Evolutionary conservation across 2,329 filamentous ascomycete species (phyloP), one percentile per base, ranked within the genome.

Genomic region (Herpotrichia juniperi): DNA sequence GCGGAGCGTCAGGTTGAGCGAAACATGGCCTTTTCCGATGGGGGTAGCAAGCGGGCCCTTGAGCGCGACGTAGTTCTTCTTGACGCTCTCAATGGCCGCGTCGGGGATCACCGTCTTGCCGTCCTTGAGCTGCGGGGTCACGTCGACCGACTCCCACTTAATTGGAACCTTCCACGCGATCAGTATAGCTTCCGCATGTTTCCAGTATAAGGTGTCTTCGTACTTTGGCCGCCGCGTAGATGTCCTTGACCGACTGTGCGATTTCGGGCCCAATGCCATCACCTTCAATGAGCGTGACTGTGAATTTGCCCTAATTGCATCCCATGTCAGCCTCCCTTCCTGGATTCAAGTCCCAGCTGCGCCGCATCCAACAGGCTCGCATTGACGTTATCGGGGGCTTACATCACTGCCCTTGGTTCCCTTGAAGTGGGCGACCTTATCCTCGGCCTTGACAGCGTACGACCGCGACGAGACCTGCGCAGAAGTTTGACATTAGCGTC

Each of bases 221-320:
- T 81, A 96, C 93, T 78, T 96, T 90, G 69, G 94, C 94, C 68
- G 94, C 94, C 70, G 87, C 84, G 81, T 97, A 99, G 79, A 99
- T 99, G 78, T 97, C 91, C 87, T 97, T 99, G 73, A 99, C 93
- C 45, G 94, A 96, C 79, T 96, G 88, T 62, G 94, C 87, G 74
- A 99, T 99, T 81, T 99, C 93, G 61, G 94, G 94, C 57, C 94
- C 94, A 76, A 99, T 99, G 76, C 94, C 94, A 74, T 99, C 96
- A 79, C 96, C 94, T 84, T 99, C 96, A 64, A 99, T 99, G 79
- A 99, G 83, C 68, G 91, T 93, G 72, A 99, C 94, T 52, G 90
- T 90, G 85, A 89, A 99, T 79, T 94, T 94, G 73, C 94, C 94
- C 91, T 96, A 69, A 35, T 14, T 3, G 35, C 17, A 21, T n/a